These are phyloP conservation scores for Sclerospora graminicola DNA, from an alignment of 352 stramenopile genomes.

Conservation along the genomic window DNA sequence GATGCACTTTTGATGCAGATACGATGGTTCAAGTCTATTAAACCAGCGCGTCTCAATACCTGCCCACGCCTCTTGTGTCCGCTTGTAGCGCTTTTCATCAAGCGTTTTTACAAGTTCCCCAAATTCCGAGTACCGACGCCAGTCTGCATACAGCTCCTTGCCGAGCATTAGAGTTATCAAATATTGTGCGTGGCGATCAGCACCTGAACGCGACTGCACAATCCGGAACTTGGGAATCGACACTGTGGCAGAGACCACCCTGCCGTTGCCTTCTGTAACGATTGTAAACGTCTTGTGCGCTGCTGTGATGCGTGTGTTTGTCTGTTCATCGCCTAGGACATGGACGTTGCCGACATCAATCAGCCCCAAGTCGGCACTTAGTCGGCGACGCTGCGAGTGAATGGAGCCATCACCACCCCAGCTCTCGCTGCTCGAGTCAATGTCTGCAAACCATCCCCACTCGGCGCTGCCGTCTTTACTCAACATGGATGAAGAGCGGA, in stretches of 20 bases:
- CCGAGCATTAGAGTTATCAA: conserved; percentile 81
- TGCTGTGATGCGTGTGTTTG: conserved; percentile 73
- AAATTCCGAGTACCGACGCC: conserved; percentile 83
- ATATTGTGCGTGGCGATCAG: conserved; percentile 81
- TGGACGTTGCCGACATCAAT: conserved; percentile 56
- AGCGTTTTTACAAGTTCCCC: conserved; percentile 78
- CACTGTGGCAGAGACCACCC: conserved; percentile 68
- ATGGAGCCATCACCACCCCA: conserved; percentile 59
- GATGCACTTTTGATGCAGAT: too few relatives aligned
- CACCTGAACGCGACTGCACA: conserved; percentile 67
- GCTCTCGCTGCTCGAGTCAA: conserved; percentile 79
- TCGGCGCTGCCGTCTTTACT: conserved; percentile 74
- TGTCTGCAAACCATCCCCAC: conserved; percentile 85
- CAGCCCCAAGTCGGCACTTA: conserved; percentile 66
- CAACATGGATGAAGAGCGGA: conserved; percentile 57
- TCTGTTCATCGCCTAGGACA: conserved; percentile 75
- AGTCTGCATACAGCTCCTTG: conserved; percentile 81
- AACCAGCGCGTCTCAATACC: conserved; percentile 82
- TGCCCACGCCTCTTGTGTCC: conserved; percentile 60
- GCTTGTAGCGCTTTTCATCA: conserved; percentile 38
- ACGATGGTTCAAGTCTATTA: conserved; percentile 78
- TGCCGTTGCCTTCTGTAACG: conserved; percentile 57
- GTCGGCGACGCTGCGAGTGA: conserved; percentile 46
- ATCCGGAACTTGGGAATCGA: conserved; percentile 86
- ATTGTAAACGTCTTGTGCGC: conserved; percentile 84